Percentiles rank a stretch among this genome's conserved stretches.
These are phyloP conservation scores for Fragilaria radians DNA, from an alignment of 108 stramenopile species.

Conservation along the genomic window DNA sequence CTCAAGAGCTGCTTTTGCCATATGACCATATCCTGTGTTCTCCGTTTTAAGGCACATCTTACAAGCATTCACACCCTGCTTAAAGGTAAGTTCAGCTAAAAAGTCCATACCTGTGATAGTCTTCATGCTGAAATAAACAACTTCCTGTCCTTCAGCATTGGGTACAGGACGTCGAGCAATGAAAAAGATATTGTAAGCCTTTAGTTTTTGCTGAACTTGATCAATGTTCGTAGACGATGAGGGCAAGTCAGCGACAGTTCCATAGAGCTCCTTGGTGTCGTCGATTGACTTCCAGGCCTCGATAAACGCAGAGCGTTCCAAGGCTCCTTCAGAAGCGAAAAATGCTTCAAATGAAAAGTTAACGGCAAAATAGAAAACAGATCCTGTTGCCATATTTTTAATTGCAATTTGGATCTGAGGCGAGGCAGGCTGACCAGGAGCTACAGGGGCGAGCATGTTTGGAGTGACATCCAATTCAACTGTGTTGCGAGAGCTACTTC, in stretches of 20 bases:
- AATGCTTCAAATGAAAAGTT: constrained; percentile 79
- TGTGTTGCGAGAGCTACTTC: constrained; percentile 39
- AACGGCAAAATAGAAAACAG: constrained; percentile 89
- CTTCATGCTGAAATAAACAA: constrained; percentile 84
- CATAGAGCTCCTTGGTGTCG: constrained; percentile 83
- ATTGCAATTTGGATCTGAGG: constrained; percentile 90
- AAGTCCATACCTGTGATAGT: constrained; percentile 74
- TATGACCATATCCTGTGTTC: constrained; percentile 53
- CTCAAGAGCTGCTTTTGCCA: constrained; percentile 80
- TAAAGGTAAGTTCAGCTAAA: constrained; percentile 91
- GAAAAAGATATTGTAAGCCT: constrained; percentile 73
- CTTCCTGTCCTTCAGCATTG: constrained; percentile 87
- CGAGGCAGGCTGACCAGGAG: constrained; percentile 51
- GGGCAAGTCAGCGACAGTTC: constrained; percentile 64
- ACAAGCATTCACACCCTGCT: constrained; percentile 82
- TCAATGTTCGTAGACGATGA: constrained; percentile 71
- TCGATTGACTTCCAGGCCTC: constrained; percentile 85
- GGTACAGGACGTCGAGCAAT: constrained; percentile 92
- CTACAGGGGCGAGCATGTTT: constrained; percentile 67
- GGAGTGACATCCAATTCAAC: constrained; percentile 71
- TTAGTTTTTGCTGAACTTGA: constrained; percentile 68
- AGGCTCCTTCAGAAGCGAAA: constrained; percentile 64
- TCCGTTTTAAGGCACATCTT: constrained; percentile 92
- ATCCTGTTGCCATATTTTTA: constrained; percentile 86
- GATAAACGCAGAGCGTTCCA: constrained; percentile 76